Percentiles rank a stretch among this genome's conserved stretches.
phyloP scores from a whole-genome alignment of 441 rosid species.

The Brassica hybrid region DNA sequence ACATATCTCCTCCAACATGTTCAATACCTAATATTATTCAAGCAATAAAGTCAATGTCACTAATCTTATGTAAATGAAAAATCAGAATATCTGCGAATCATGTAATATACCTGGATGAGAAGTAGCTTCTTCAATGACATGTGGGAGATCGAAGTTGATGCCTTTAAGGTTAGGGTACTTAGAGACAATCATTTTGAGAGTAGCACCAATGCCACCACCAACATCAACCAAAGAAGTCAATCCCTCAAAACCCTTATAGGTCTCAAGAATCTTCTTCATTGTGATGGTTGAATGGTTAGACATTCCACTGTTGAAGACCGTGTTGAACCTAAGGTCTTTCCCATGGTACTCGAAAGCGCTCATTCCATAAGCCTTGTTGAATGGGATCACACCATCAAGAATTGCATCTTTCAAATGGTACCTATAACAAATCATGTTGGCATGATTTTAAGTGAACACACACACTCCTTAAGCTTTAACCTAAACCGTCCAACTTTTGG shows the following conservation, averaged over 20 bases:
- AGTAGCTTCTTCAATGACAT: conserved; percentile 73
- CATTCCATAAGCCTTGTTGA: conserved; percentile 79
- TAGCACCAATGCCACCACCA: conserved; percentile 86
- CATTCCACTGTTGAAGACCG: conserved; percentile 70
- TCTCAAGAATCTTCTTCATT: conserved; percentile 70
- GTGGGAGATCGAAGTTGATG: conserved; percentile 82
- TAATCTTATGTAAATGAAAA: neutral
- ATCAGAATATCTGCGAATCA: neutral
- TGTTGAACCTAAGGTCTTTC: conserved; percentile 73
- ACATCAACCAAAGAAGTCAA: conserved; percentile 69
- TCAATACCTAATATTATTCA: conserved; percentile 53
- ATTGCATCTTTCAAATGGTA: conserved; percentile 77
- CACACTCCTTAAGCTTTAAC: neutral
- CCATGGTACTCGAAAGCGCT: conserved; percentile 74
- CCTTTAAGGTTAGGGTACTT: conserved; percentile 70
- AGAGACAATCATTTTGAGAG: conserved; percentile 68
- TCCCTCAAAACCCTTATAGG: conserved; percentile 71
- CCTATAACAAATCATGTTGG: conserved; percentile 44
- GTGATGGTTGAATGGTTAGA: conserved; percentile 69
- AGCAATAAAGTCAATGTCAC: conserved; percentile 7
- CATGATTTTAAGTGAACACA: conserved; percentile 17
- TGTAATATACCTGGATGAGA: conserved; percentile 51
- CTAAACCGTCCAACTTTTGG: conserved; percentile 2
- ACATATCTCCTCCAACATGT: conserved; percentile 88
- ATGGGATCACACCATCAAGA: conserved; percentile 82